Conservation (phyloP, 1,139 yeast genomes). For the Nakaseomyces nivariensis region DNA sequence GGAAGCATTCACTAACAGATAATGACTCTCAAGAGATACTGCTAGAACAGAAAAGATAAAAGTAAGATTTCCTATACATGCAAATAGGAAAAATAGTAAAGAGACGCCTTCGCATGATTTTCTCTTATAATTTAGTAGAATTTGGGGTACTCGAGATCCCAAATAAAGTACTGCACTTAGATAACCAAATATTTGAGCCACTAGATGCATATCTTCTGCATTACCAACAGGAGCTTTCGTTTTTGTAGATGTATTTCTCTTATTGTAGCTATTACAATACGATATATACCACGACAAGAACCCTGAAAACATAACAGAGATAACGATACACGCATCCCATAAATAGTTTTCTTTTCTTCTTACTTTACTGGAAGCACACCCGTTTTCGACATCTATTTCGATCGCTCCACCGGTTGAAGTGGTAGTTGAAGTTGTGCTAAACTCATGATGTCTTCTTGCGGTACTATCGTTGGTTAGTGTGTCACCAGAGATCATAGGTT, state of each 20-base stretch:
- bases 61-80: constrained; percentile 84
- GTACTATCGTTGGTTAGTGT: neutral
- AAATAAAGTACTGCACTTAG: constrained; percentile 75
- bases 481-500: neutral
- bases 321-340: constrained; percentile 53
- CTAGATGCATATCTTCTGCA: constrained; percentile 42
- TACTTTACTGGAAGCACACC: neutral
- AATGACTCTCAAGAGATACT: constrained; percentile 60
- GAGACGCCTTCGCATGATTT: constrained; percentile 91
- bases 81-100: constrained; percentile 82
- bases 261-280: constrained; percentile 30
- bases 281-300: constrained; percentile 79
- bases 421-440: too few relatives aligned
- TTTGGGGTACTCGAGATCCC: constrained; percentile 90
- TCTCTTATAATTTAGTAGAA: constrained; percentile 66
- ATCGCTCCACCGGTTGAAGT: too few relatives aligned
- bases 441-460: neutral
- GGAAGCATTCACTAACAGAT: constrained; percentile 69
- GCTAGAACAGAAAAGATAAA: constrained; percentile 76
- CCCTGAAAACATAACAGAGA: constrained; percentile 64
- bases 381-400: neutral
- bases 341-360: constrained; percentile 7
- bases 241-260: constrained; percentile 9
- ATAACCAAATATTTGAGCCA: constrained; percentile 90
- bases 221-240: constrained; percentile 22